A percentile compares a stretch with the other conserved stretches of the same genome.
phyloP scores from a whole-genome alignment of 805 yeast species.

The Hanseniaspora nectarophila region DNA sequence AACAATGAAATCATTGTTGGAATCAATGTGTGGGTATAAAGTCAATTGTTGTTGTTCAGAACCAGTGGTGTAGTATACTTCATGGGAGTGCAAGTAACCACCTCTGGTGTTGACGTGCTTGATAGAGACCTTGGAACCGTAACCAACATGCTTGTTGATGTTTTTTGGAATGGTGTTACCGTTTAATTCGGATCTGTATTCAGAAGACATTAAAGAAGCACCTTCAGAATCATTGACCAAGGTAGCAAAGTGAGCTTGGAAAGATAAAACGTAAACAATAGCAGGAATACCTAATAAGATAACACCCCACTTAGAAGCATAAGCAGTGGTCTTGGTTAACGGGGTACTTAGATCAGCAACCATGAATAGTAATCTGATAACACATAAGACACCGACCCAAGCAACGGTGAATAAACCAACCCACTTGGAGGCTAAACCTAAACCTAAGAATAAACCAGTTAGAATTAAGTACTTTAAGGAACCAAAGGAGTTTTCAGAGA shows the following conservation, averaged over 20 bases:
- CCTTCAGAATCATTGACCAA: conserved; percentile 59
- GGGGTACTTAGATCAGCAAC: conserved; percentile 56
- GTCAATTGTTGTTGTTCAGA: conserved; percentile 78
- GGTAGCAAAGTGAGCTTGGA: conserved; percentile 50
- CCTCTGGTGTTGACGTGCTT: conserved; percentile 63
- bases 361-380: conserved; percentile 55
- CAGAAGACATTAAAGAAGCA: conserved; percentile 56
- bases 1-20: conserved; percentile 59
- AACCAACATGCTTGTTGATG: conserved; percentile 57
- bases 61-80: conserved; percentile 58
- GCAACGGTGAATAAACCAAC: conserved; percentile 72
- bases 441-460: conserved; percentile 60
- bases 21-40: conserved; percentile 65
- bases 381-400: conserved; percentile 58
- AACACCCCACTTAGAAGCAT: conserved; percentile 40
- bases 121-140: conserved; percentile 52
- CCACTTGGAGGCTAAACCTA: conserved; percentile 69
- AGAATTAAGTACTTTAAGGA: conserved; percentile 52
- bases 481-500: conserved; percentile 43
- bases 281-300: conserved; percentile 49
- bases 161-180: conserved; percentile 50
- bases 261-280: conserved; percentile 43
- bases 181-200: conserved; percentile 51
- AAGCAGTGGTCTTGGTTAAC: conserved; percentile 34
- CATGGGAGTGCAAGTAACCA: conserved; percentile 77